A percentile compares a stretch with the other conserved stretches of the same genome.
These are phyloP conservation scores for Leishmania mexicana DNA, from an alignment of 208 protist genomes.

Conservation along the genomic window DNA sequence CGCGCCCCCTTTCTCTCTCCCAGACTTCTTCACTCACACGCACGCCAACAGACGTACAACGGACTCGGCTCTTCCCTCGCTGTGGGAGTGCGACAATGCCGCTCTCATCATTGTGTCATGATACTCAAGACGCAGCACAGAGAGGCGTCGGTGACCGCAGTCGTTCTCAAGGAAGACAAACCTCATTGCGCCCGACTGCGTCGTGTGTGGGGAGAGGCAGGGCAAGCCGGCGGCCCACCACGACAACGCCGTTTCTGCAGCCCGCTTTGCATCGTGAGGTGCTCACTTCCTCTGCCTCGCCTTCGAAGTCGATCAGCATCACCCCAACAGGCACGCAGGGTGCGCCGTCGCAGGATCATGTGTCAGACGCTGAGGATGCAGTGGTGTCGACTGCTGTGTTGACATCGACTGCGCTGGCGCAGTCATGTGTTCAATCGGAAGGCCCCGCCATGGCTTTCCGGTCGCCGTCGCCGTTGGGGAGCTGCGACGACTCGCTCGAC, in stretches of 20 bases:
- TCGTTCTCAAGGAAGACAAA: not conserved
- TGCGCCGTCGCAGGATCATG: not conserved
- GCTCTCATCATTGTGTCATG: constrained; percentile 21
- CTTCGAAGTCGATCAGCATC: not conserved
- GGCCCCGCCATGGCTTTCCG: not conserved
- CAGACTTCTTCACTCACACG: not conserved
- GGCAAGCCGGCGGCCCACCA: not conserved
- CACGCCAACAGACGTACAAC: not conserved
- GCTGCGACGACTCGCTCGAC: not conserved
- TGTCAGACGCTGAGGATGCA: not conserved
- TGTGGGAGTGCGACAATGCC: constrained; percentile 1
- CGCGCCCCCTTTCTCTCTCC: not conserved
- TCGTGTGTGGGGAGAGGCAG: constrained; percentile 1
- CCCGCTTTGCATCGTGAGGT: not conserved
- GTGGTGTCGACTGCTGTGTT: not conserved
- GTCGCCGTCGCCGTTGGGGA: not conserved
- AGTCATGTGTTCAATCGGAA: not conserved
- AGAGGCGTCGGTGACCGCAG: not conserved
- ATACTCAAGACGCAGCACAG: not conserved
- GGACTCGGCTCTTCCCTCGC: not conserved
- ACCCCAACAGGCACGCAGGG: not conserved
- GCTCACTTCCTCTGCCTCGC: not conserved
- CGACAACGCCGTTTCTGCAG: not conserved
- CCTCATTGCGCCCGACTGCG: constrained; percentile 4
- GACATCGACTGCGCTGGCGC: constrained; percentile 1